Conservation (phyloP, 2,329 filamentous ascomycete genomes). For the Aaosphaeria pasadenensis region DNA sequence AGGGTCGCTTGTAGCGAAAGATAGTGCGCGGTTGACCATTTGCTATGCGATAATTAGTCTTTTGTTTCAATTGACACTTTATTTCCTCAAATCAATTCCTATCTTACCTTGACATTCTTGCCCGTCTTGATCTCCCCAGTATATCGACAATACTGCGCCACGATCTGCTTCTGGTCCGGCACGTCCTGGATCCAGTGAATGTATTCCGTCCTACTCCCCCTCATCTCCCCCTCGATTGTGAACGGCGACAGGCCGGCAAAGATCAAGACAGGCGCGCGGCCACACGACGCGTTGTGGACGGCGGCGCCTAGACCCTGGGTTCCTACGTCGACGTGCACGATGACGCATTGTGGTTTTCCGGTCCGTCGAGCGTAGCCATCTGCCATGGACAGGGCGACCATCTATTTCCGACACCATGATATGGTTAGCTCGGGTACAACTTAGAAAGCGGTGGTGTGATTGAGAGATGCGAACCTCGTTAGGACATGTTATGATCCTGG, state of each 20-base stretch:
- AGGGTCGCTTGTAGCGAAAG: constrained; percentile 75
- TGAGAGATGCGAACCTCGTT: constrained; percentile 59
- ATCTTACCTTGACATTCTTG: constrained; percentile 66
- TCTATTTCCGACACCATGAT: constrained; percentile 45
- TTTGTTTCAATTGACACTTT: not conserved
- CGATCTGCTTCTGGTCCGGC: constrained; percentile 75
- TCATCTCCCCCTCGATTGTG: constrained; percentile 73
- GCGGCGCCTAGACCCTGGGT: constrained; percentile 76
- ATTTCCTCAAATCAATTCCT: not conserved
- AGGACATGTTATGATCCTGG: constrained; percentile 73
- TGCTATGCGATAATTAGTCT: constrained; percentile 46
- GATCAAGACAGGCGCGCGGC: constrained; percentile 70
- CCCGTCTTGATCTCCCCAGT: constrained; percentile 79
- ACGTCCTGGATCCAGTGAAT: constrained; percentile 87
- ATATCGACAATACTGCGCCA: constrained; percentile 84
- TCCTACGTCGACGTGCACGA: constrained; percentile 78
- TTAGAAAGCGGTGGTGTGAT: no score
- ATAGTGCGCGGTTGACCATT: constrained; percentile 79
- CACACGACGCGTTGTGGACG: constrained; percentile 75
- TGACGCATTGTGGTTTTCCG: constrained; percentile 70
- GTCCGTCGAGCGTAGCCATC: constrained; percentile 72
- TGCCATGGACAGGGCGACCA: constrained; percentile 82
- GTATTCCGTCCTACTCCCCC: constrained; percentile 70
- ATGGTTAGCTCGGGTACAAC: no score
- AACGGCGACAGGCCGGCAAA: constrained; percentile 77